Evolutionary conservation across 768 basidiomycete genomes (phyloP).

Genomic region (Leucocoprinus birnbaumii): DNA sequence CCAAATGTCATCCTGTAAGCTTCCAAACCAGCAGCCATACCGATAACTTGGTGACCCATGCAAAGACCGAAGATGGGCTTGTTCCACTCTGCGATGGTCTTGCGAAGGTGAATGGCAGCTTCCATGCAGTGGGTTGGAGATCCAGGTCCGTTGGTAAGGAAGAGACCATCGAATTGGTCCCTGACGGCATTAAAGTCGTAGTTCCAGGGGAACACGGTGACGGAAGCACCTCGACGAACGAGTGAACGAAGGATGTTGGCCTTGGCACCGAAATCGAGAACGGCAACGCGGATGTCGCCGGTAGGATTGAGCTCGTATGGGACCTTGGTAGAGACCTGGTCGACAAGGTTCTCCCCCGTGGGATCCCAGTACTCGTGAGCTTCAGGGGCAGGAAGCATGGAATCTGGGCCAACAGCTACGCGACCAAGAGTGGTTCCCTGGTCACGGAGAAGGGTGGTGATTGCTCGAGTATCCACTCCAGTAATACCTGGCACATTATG

Average conservation of each 20-base stretch:
- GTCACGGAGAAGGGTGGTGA: conserved; percentile 90
- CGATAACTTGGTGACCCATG: conserved; percentile 99
- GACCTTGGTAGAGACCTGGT: conserved; percentile 83
- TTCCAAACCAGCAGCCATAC: conserved; percentile 94
- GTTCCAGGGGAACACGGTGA: conserved; percentile 97
- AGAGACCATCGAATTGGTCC: conserved; percentile 91
- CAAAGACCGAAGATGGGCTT: conserved; percentile 97
- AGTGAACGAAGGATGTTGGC: conserved; percentile 95
- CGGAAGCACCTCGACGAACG: conserved; percentile 84
- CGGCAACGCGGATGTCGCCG: conserved; percentile 89
- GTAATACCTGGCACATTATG: conserved; percentile 91
- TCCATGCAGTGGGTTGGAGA: conserved; percentile 89
- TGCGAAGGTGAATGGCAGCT: conserved; percentile 75
- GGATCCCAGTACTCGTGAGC: conserved; percentile 91
- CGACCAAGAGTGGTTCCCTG: conserved; percentile 96
- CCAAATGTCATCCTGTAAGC: conserved; percentile 99
- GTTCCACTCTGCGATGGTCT: conserved; percentile 84
- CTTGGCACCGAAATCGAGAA: conserved; percentile 96
- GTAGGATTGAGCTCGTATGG: conserved; percentile 84
- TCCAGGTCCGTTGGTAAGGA: conserved; percentile 96
- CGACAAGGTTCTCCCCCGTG: conserved; percentile 87
- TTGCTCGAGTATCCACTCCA: conserved; percentile 96
- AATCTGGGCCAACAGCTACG: conserved; percentile 79
- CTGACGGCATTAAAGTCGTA: conserved; percentile 92
- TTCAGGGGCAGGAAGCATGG: conserved; percentile 53